phyloP scores from a whole-genome alignment of 805 yeast genomes.

The Saturnispora halmiae region DNA sequence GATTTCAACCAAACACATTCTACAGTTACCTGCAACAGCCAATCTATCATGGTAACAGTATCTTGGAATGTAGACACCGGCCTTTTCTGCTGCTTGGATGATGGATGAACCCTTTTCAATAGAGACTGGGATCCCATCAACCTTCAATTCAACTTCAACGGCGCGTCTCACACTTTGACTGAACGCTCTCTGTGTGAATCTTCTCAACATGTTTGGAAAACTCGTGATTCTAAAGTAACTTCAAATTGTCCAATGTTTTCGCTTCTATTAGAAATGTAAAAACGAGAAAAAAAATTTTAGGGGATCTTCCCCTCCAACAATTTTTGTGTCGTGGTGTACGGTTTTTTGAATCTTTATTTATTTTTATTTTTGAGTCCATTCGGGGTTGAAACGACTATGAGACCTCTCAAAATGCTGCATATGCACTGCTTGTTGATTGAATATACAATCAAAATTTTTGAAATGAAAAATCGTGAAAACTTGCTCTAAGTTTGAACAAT shows the following conservation, averaged over 20 bases:
- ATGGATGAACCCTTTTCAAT: constrained; percentile 83
- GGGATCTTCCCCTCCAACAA: background rate
- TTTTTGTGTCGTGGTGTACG: constrained; percentile 1
- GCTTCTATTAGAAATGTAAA: constrained; percentile 5
- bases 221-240: background rate
- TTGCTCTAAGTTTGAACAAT: too few relatives aligned
- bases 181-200: constrained; percentile 12
- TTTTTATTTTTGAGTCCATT: background rate
- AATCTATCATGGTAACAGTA: constrained; percentile 88
- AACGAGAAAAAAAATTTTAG: background rate
- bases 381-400: too few relatives aligned
- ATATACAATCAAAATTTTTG: too few relatives aligned
- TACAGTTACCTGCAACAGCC: constrained; percentile 86
- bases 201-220: constrained; percentile 13
- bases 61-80: constrained; percentile 80
- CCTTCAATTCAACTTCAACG: constrained; percentile 31
- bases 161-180: constrained; percentile 5
- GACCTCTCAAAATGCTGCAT: too few relatives aligned
- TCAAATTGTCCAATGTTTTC: constrained; percentile 4
- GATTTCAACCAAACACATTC: constrained; percentile 87
- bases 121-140: constrained; percentile 66
- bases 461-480: too few relatives aligned
- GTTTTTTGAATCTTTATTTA: too few relatives aligned
- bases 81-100: constrained; percentile 86
- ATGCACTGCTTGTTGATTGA: too few relatives aligned